A percentile compares a stretch with the other conserved stretches of the same genome.
Conservation (phyloP, 192 early-diverging fungal genomes). For the Mortierella claussenii region DNA sequence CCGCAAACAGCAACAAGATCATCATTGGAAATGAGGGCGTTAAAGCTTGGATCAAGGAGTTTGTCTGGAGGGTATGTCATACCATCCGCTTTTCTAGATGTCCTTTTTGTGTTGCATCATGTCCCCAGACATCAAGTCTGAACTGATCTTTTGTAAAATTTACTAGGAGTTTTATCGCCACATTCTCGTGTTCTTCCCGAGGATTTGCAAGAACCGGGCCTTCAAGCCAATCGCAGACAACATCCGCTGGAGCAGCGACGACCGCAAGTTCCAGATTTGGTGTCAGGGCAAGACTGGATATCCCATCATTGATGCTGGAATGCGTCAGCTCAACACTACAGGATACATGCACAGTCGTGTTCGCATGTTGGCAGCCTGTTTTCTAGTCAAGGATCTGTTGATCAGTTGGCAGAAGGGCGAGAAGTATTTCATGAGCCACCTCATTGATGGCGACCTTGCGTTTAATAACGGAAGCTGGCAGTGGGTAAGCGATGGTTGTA, state of each 20-base stretch:
- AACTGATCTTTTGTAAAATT: neutral
- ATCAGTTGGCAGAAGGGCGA: conserved; percentile 82
- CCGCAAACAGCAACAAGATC: conserved; percentile 59
- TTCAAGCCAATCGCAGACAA: conserved; percentile 62
- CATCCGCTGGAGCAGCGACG: conserved; percentile 64
- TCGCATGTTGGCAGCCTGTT: conserved; percentile 68
- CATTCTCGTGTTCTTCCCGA: conserved; percentile 66
- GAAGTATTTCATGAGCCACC: conserved; percentile 66
- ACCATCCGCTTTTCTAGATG: neutral
- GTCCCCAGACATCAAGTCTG: too few species aligned
- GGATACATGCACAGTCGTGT: conserved; percentile 76
- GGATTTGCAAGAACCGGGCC: conserved; percentile 66
- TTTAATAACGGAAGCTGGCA: conserved; percentile 81
- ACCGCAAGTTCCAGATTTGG: conserved; percentile 63
- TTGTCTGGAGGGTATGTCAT: conserved; percentile 64
- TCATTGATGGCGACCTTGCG: conserved; percentile 77
- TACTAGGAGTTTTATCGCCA: conserved; percentile 69
- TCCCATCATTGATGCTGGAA: conserved; percentile 75
- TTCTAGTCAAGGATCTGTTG: conserved; percentile 58
- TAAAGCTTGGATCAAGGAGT: conserved; percentile 68
- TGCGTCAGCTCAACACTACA: conserved; percentile 67
- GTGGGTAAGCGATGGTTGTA: conserved; percentile 52
- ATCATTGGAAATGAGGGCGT: conserved; percentile 62
- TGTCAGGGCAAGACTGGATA: conserved; percentile 73
- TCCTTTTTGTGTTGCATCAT: neutral